Evolutionary conservation across 108 stramenopile species (phyloP), one percentile per base, ranked within the genome.

Genomic region (Skeletonema grethae): DNA sequence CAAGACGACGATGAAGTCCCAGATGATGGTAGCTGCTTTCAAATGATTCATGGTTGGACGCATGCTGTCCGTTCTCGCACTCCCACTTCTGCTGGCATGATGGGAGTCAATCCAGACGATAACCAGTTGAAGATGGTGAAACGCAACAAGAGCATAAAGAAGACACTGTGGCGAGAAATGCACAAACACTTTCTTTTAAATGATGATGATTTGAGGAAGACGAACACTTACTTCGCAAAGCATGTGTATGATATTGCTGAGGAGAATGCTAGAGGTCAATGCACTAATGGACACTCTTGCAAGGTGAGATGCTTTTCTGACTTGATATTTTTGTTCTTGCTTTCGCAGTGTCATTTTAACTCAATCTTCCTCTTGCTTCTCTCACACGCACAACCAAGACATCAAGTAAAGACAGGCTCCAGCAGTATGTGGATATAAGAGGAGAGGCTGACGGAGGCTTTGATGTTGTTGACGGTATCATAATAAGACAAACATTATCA

Each of bases 11-110:
- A 64, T 25, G 75, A 76, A 61, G 75, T 76, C 38, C 46, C 55
- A 30, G 79, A 80, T 65, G 75, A 76, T 53, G 75, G 75, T 13
- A 43, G 34, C 29, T 76, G 75, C 41, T 77, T 76, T 59, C 79
- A 77, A 35, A 76, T 80, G 75, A 65, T 77, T 0, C 65, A 70
- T 53, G 53, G 58, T 7, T 69, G 55, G 25, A 63, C 72, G 12
- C 63, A 84, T 8, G 86, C 89, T 8, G 16, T 94, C 10, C 88
- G 90, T 57, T 85, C 90, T 16, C 87, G 93, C 48, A 89, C 93
- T 20, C 76, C 85, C 22, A 94, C 93, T 20, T 88, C 87, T 64
- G 89, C 93, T 10, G 93, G 93, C 7, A 94, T 94, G 93, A 69
- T 72, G n/a, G 70, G 87, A 34, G 72, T 93, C 13, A 24, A 73